phyloP scores from a whole-genome alignment of 257 asterid species.

The Solanum clarkiae region DNA sequence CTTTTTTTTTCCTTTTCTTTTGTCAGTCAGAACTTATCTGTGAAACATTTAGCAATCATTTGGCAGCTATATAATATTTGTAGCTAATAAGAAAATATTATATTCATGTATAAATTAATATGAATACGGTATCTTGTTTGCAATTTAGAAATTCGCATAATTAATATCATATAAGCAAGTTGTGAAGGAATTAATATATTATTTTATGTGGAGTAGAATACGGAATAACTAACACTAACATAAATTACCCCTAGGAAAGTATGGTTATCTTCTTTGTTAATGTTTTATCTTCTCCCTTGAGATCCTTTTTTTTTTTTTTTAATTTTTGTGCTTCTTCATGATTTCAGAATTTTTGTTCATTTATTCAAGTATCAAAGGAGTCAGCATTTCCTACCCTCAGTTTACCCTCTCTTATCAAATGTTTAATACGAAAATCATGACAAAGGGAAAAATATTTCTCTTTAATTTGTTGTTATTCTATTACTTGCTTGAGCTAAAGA shows the following conservation, averaged over 20 bases:
- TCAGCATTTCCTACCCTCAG: background rate
- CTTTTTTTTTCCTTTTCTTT: no score
- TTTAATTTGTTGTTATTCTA: background rate
- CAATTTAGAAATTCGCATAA: no score
- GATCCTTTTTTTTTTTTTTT: background rate
- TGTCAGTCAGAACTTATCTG: no score
- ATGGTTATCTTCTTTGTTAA: background rate
- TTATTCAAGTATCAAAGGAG: background rate
- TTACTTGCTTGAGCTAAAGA: background rate
- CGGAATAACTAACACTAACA: no score
- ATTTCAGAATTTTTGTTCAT: background rate
- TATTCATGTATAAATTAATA: no score
- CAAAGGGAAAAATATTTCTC: background rate
- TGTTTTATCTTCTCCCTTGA: background rate
- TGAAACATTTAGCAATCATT: background rate
- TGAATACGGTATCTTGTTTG: no score
- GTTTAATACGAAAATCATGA: background rate
- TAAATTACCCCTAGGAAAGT: background rate
- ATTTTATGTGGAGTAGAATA: no score
- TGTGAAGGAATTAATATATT: no score
- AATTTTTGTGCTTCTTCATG: background rate
- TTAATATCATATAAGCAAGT: no score
- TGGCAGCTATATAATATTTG: no score
- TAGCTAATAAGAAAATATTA: no score
- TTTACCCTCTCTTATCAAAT: background rate